phyloP scores from a whole-genome alignment of 2,329 filamentous ascomycete species.

The Diaporthe ampelina region DNA sequence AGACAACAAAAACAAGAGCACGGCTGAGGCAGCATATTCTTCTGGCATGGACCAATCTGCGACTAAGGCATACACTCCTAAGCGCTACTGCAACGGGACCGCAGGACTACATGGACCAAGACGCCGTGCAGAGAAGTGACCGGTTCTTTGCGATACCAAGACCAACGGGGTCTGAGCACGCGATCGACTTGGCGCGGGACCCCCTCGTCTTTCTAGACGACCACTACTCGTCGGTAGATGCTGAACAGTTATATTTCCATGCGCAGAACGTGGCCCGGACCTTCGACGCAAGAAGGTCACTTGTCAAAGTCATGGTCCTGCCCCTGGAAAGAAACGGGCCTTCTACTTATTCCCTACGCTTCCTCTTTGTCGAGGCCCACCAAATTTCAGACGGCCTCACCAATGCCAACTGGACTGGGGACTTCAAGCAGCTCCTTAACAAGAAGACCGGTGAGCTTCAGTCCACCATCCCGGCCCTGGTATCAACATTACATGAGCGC shows the following conservation, averaged over 20 bases:
- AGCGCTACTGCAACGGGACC: conserved; percentile 39
- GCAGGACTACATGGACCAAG: conserved; percentile 39
- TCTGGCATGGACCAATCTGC: conserved; percentile 44
- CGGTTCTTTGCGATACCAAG: conserved; percentile 30
- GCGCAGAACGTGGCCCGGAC: conserved; percentile 44
- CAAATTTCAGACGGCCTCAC: conserved; percentile 46
- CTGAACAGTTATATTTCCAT: conserved; percentile 43
- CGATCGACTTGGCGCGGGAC: not conserved
- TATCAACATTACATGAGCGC: conserved; percentile 38
- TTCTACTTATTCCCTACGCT: conserved; percentile 38
- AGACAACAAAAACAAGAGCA: conserved; percentile 40
- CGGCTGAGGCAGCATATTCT: conserved; percentile 42
- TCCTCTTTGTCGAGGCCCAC: conserved; percentile 45
- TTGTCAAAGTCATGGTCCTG: conserved; percentile 44
- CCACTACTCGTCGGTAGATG: conserved; percentile 33
- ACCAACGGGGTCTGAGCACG: conserved; percentile 18
- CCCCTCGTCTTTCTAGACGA: conserved; percentile 26
- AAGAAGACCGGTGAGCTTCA: conserved; percentile 39
- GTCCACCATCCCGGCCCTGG: conserved; percentile 37
- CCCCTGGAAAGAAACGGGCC: conserved; percentile 36
- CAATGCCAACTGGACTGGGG: conserved; percentile 41
- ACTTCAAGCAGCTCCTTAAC: conserved; percentile 45
- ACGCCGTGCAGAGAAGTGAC: not conserved
- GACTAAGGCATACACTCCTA: conserved; percentile 43
- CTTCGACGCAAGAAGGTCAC: conserved; percentile 41